Evolutionary conservation across 805 yeast species (phyloP), one percentile per base, ranked within the genome.

Genomic region (Teunomyces panamensis): DNA sequence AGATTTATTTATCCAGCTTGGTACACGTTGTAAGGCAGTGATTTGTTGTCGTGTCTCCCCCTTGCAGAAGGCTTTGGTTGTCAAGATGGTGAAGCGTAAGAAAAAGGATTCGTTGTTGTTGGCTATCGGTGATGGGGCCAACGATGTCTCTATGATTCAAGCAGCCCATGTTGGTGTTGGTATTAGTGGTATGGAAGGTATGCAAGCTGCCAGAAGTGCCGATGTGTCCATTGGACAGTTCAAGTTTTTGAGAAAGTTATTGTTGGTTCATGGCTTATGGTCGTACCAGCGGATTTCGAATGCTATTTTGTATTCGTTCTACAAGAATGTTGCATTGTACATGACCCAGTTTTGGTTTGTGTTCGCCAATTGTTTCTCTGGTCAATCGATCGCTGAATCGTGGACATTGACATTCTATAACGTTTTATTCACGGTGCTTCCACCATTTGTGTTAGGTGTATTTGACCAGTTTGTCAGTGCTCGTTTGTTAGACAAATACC

Each of bases 101-200:
- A 69, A 69, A 65, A 78, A 79, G 60, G 84, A 86, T 42, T 81
- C 96, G 2, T 66, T 87, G 36, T 67, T 95, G 37, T 73, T 94
- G 50, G 98, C 99, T 0, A 86, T 94, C 61, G 99, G 99, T 39
- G 99, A 94, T 68, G 99, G 99, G 61, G 99, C 99, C 2, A 94
- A 94, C 62, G 99, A 94, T 71, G 99, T 94, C 35, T 86, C 96
- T 32, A 94, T 94, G 99, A 94, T 94, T 55, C 99, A 94, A 68
- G 98, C 99, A 11, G 99, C 99, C 0, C 98, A 94, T 66, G 97
- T 94, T 45, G 99, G 99, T 53, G 96, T 94, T 20, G 99, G 99
- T 63, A 95, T 94, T 53, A 88, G 96, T 68, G 99, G 99, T 55
- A 86, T 90, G 92, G 99, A 94, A 71, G 99, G 99, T 56, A 90